Conservation (phyloP, 495 filamentous ascomycete genomes). For the Hypomontagnella monticulosa region DNA sequence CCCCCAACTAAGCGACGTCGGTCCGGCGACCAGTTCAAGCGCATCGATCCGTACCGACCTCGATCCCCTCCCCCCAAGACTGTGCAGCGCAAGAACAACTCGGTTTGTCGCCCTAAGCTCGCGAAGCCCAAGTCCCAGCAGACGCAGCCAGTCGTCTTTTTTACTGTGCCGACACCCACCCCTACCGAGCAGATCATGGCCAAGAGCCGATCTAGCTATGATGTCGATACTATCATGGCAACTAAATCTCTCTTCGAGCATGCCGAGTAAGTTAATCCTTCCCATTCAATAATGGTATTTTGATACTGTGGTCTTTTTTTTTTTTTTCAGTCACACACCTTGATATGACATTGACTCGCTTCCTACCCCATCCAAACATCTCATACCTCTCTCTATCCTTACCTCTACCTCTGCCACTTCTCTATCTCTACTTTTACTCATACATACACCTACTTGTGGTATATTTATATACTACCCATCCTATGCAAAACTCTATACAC, state of each 20-base stretch:
- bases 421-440: too few relatives aligned
- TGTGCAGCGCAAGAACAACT: not conserved
- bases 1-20: conserved; percentile 10
- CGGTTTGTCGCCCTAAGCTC: not conserved
- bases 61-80: conserved; percentile 13
- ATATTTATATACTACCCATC: too few relatives aligned
- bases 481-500: too few relatives aligned
- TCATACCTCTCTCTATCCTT: too few relatives aligned
- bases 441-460: too few relatives aligned
- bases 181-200: not conserved
- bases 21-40: conserved; percentile 6
- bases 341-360: too few relatives aligned
- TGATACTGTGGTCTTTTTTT: not conserved
- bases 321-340: not conserved
- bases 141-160: conserved; percentile 19
- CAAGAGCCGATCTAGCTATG: conserved; percentile 13
- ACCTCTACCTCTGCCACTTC: too few relatives aligned
- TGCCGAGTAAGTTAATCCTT: conserved; percentile 23
- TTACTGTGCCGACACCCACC: conserved; percentile 4
- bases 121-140: not conserved
- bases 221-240: conserved; percentile 11
- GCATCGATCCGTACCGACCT: conserved; percentile 28
- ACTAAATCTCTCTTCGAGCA: conserved; percentile 24
- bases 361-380: too few relatives aligned
- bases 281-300: not conserved